Evolutionary conservation across 2,329 filamentous ascomycete species (phyloP).

Genomic region (Eutypella sp.): DNA sequence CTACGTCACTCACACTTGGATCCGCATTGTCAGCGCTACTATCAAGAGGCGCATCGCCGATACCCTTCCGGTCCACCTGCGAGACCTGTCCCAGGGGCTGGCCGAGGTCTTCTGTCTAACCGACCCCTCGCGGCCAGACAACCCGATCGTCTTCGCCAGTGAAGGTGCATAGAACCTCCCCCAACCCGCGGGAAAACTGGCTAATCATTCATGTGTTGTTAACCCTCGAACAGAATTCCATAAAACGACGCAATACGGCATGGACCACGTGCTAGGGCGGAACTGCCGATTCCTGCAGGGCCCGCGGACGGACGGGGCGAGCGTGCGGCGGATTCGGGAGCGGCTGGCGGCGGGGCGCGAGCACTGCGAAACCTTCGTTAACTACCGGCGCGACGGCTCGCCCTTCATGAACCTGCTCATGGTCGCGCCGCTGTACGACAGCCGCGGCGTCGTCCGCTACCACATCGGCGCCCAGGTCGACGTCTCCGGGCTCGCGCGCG

Average conservation of each 20-base stretch:
- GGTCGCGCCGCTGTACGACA: conserved; percentile 67
- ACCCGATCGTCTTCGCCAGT: conserved; percentile 73
- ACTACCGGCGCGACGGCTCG: conserved; percentile 72
- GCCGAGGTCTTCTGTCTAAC: conserved; percentile 75
- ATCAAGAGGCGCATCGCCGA: conserved; percentile 65
- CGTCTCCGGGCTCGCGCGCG: conserved; percentile 62
- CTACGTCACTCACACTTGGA: conserved; percentile 65
- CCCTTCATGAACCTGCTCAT: conserved; percentile 75
- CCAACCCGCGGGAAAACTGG: background rate
- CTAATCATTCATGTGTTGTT: too few species aligned
- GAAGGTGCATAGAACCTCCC: conserved; percentile 47
- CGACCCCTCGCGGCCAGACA: conserved; percentile 67
- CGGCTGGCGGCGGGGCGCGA: conserved; percentile 60
- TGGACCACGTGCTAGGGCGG: conserved; percentile 66
- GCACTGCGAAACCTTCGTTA: conserved; percentile 68
- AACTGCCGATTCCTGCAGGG: conserved; percentile 79
- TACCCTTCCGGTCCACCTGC: conserved; percentile 57
- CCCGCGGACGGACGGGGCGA: conserved; percentile 61
- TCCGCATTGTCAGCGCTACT: conserved; percentile 63
- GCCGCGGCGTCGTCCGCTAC: conserved; percentile 60
- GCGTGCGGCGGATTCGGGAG: conserved; percentile 56
- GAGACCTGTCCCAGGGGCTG: conserved; percentile 67
- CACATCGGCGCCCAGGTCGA: conserved; percentile 69
- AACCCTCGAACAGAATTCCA: conserved; percentile 59
- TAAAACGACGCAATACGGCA: conserved; percentile 68